These are phyloP conservation scores for Casuarina equisetifolia DNA, from an alignment of 306 rosid species.

Conservation along the genomic window DNA sequence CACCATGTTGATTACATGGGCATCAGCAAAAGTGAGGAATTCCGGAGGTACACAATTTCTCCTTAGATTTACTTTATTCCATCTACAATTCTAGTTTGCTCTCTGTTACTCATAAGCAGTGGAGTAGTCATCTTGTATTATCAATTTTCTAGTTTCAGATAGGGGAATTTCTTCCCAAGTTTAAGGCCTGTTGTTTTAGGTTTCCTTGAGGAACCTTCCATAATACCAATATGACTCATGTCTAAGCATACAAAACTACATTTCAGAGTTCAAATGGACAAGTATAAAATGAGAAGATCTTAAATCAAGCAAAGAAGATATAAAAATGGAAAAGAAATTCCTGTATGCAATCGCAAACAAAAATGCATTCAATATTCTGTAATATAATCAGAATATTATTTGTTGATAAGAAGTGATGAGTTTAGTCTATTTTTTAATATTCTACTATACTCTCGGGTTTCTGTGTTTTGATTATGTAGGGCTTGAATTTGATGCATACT, in stretches of 20 bases:
- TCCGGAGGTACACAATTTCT: slow-evolving; percentile 64
- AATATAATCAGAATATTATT: neutral
- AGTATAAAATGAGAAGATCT: neutral
- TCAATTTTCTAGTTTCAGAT: neutral
- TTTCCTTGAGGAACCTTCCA: neutral
- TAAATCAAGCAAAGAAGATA: neutral
- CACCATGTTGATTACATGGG: slow-evolving; percentile 60
- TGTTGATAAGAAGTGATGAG: too few species aligned
- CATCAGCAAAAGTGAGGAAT: slow-evolving; percentile 87
- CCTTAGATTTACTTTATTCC: neutral
- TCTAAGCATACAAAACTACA: neutral
- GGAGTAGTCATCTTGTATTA: neutral
- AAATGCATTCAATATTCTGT: neutral
- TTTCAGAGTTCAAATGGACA: neutral
- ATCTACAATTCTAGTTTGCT: neutral
- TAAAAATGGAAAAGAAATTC: neutral
- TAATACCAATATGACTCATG: neutral
- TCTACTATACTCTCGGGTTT: too few species aligned
- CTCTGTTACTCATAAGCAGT: neutral
- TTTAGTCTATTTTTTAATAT: too few species aligned
- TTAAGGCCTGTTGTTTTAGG: neutral
- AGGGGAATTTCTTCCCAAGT: neutral
- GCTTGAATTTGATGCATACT: too few species aligned
- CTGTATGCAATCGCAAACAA: neutral
- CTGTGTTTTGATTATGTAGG: too few species aligned